Base-by-base conservation (phyloP, 441 rosid genomes). In the Gossypium trilobum region DNA sequence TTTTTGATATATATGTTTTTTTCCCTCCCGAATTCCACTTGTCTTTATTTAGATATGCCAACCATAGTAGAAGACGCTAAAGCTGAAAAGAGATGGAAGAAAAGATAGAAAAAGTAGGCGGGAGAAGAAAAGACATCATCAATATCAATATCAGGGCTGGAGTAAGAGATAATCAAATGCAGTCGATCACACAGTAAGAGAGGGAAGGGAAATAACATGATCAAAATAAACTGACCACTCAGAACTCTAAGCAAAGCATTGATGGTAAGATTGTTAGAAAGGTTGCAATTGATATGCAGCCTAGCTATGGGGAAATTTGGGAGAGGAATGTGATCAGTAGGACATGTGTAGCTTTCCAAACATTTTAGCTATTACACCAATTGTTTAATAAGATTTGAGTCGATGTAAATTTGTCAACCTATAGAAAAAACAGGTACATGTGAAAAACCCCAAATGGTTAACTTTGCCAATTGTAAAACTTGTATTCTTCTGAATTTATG, bases 1-100 rank as follows among this genome's bases (percentile, higher is more conserved):
- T 61, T 7, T 11, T 33, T 59, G 66, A 61, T 61, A 1, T 31
- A 50, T 50, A 4, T n/a, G 16, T 31, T 61, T 33, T 25, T 4
- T 25, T 27, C 17, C 11, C 6, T 3, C n/a, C 13, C 6, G 3
- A 7, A 9, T 33, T 62, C 10, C 2, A 8, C 19, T 68, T 17
- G 14, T 11, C 13, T 63, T 23, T 39, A 39, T 39, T 48, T 36
- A 82, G 80, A 79, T 48, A 20, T 68, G 78, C 75, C 76, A 25
- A 70, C 71, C 19, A 50, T 29, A 19, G 42, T 3, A 10, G 82
- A 79, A 71, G 77, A 74, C 23, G 72, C 56, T 5, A 42, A 6
- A 22, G 57, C 23, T 52, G 79, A 66, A 62, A 44, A 70, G 56
- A 61, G 68, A 50, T 0, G 77, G 73, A 72, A 42, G 39, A 77